Evolutionary conservation across 768 basidiomycete species (phyloP).

Genomic region (Ephemerocybe angulata): DNA sequence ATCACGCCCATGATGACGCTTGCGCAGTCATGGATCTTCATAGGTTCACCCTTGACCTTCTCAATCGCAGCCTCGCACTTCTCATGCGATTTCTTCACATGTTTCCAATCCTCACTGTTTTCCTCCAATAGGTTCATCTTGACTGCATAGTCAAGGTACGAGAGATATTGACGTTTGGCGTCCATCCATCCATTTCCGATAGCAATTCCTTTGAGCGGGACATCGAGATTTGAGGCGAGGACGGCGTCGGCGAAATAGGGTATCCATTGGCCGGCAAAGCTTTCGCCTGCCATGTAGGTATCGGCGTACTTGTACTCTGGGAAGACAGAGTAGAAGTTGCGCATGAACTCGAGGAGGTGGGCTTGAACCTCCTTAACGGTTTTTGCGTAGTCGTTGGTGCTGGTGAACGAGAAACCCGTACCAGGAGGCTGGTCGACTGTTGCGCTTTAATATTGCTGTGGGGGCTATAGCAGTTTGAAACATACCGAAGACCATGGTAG

Average conservation of each 20-base stretch:
- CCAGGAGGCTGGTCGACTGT: slow-evolving; percentile 97
- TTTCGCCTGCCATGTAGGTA: slow-evolving; percentile 94
- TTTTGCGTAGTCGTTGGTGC: slow-evolving; percentile 81
- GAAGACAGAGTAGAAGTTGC: slow-evolving; percentile 87
- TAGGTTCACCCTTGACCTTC: slow-evolving; percentile 51
- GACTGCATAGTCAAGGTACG: slow-evolving; percentile 83
- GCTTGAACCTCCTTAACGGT: slow-evolving; percentile 66
- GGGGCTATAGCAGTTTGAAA: slow-evolving; percentile 2
- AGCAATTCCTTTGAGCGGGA: slow-evolving; percentile 73
- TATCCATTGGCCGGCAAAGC: slow-evolving; percentile 96
- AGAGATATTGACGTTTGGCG: slow-evolving; percentile 78
- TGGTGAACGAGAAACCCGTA: slow-evolving; percentile 88
- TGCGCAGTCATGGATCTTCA: slow-evolving; percentile 57
- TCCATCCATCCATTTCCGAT: slow-evolving; percentile 99
- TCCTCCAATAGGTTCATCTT: slow-evolving; percentile 75
- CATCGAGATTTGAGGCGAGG: slow-evolving; percentile 52
- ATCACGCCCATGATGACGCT: slow-evolving; percentile 46
- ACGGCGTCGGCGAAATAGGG: slow-evolving; percentile 90
- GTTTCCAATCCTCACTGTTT: slow-evolving; percentile 61
- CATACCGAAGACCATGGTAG: slow-evolving; percentile 88
- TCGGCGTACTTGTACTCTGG: slow-evolving; percentile 83
- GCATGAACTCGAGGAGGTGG: slow-evolving; percentile 80
- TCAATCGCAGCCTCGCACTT: slow-evolving; percentile 51
- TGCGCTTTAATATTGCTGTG: slow-evolving; percentile 1
- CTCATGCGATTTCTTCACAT: slow-evolving; percentile 53